Base-by-base conservation (phyloP, 306 rosid species). In the Rosa chinensis region DNA sequence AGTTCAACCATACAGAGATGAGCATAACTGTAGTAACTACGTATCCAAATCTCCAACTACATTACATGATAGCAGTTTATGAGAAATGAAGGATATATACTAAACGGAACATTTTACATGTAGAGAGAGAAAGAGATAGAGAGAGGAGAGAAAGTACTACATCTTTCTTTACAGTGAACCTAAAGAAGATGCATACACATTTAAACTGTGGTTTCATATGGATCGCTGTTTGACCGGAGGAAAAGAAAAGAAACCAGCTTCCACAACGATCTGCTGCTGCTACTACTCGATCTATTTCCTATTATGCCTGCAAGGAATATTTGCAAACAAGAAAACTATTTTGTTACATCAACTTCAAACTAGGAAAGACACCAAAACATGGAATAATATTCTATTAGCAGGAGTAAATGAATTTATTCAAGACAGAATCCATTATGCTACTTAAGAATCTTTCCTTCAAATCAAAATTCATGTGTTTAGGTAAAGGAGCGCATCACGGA, bases 211-310 rank as follows among this genome's bases (percentile, higher is more conserved):
- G 52, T 52, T 79, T 76, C 80, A 73, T 62, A 70, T 58, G 84
- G 82, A 81, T 85, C 72, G 84, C 71, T 72, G 85, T 75, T 78
- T 81, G 86, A 89, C 85, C 72, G 85, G 77, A 5, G 45, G 1
- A 0, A 2, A 82, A 68, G 86, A 79, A 78, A 35, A 85, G 85
- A 77, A 66, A 78, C 79, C 70, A 80, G 86, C 89, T 77, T 17
- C 77, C 6, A 37, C 72, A 40, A 66, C 25, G 25, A 39, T 66
- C 71, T 32, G 11, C 49, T 17, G 25, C 71, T 66, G 71, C 48
- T 17, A 35, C 44, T 14, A 66, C 45, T 39, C 37, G 37, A 32
- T 32, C 71, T 39, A 39, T 42, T 66, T 66, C 48, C 72, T 66
- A 66, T 20, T 18, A 66, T 66, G 72, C 49, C 49, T 66, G 49